phyloP scores from a whole-genome alignment of 257 asterid species.

The Solanum chilense region DNA sequence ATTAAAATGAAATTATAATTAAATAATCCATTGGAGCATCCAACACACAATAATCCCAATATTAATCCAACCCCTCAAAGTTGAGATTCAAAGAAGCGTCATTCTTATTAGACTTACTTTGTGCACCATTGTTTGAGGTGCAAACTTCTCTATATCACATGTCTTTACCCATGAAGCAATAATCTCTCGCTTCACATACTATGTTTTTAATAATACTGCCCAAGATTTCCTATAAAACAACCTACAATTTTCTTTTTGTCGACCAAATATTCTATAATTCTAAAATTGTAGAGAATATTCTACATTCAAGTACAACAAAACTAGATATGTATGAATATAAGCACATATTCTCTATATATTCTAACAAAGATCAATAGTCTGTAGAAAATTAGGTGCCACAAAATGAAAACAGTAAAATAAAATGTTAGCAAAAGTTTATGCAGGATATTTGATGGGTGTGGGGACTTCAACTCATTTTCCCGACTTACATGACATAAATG shows the following conservation, averaged over 20 bases:
- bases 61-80: background rate
- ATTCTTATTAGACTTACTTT: background rate
- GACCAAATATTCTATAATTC: background rate
- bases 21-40: background rate
- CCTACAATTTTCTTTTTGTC: background rate
- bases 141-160: background rate
- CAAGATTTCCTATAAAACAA: background rate
- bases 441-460: background rate
- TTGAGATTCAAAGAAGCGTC: background rate
- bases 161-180: background rate
- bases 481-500: constrained; percentile 66
- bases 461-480: background rate
- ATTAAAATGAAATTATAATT: background rate
- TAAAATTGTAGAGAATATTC: background rate
- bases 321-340: background rate
- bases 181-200: background rate
- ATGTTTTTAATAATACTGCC: background rate
- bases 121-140: background rate
- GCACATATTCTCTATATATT: background rate
- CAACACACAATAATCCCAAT: background rate
- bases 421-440: background rate
- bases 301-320: background rate
- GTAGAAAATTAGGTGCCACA: background rate
- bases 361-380: background rate
- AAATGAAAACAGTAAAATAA: background rate